Evolutionary conservation across 306 rosid genomes (phyloP).

Genomic region (Lablab purpureus): DNA sequence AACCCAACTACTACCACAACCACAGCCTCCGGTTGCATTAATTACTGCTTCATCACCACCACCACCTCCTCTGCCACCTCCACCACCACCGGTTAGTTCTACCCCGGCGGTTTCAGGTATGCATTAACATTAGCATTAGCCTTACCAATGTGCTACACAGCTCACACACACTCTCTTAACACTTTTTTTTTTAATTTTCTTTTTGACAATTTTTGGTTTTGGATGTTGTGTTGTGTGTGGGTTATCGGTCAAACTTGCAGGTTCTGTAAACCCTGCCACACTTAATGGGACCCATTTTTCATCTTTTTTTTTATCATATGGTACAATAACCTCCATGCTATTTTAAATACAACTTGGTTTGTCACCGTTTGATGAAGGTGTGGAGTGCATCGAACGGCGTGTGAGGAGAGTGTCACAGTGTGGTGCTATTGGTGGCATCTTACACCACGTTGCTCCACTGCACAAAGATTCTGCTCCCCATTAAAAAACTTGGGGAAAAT

Average conservation of each 20-base stretch:
- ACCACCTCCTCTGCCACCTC: conserved; percentile 20
- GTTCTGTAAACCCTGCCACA: conserved; percentile 74
- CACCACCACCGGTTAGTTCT: conserved; percentile 40
- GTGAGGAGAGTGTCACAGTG: background rate
- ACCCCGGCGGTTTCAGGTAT: conserved; percentile 61
- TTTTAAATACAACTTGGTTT: conserved; percentile 25
- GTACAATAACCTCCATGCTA: conserved; percentile 42
- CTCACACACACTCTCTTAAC: conserved; percentile 26
- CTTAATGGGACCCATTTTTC: conserved; percentile 57
- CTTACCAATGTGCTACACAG: conserved; percentile 43
- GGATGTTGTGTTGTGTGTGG: conserved; percentile 58
- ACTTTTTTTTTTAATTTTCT: background rate
- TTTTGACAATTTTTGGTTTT: conserved; percentile 45
- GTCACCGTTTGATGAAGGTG: conserved; percentile 33
- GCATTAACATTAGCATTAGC: background rate
- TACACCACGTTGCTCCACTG: conserved; percentile 49
- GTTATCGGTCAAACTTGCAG: conserved; percentile 80
- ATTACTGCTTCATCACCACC: conserved; percentile 30
- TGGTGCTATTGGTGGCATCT: conserved; percentile 39
- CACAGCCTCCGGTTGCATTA: conserved; percentile 18
- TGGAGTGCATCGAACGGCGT: conserved; percentile 25
- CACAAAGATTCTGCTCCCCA: conserved; percentile 50
- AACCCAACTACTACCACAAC: background rate
- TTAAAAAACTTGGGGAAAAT: conserved; percentile 25
- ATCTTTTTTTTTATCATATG: background rate